These are phyloP conservation scores for Wickerhamiella domercqiae DNA, from an alignment of 805 yeast genomes.

Conservation along the genomic window DNA sequence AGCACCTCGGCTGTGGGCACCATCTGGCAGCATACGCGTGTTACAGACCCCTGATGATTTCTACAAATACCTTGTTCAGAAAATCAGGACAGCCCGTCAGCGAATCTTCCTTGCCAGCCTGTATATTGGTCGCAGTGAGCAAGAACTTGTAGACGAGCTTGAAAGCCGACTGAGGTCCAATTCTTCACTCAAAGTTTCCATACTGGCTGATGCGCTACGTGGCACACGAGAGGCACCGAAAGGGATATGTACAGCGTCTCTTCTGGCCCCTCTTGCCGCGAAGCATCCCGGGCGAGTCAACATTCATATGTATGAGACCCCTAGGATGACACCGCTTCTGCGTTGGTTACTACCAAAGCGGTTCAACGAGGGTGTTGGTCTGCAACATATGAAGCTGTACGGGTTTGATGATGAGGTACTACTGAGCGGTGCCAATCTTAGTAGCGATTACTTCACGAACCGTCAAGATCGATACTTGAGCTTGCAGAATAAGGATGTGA, in stretches of 20 bases:
- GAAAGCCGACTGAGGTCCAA: slow-evolving; percentile 44
- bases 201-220: slow-evolving; percentile 73
- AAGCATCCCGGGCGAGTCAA: slow-evolving; percentile 53
- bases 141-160: slow-evolving; percentile 54
- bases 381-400: slow-evolving; percentile 94
- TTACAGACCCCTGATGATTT: slow-evolving; percentile 45
- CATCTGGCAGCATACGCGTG: slow-evolving; percentile 11
- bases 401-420: slow-evolving; percentile 87
- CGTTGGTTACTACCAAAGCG: slow-evolving; percentile 60
- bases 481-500: slow-evolving; percentile 39
- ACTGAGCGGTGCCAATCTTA: slow-evolving; percentile 80
- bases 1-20: slow-evolving; percentile 16
- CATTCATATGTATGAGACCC: slow-evolving; percentile 78
- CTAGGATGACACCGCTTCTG: slow-evolving; percentile 56
- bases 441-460: slow-evolving; percentile 82
- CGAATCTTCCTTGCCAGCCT: slow-evolving; percentile 72
- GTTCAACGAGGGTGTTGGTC: slow-evolving; percentile 77
- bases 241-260: slow-evolving; percentile 50
- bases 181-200: slow-evolving; percentile 47
- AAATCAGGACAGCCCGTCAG: slow-evolving; percentile 44
- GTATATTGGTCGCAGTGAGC: slow-evolving; percentile 71
- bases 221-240: slow-evolving; percentile 89
- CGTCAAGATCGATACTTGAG: slow-evolving; percentile 86
- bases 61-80: slow-evolving; percentile 42
- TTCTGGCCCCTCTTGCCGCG: slow-evolving; percentile 50